Base-by-base conservation (phyloP, 2,329 filamentous ascomycete genomes). In the Cladophialophora chaetospira region DNA sequence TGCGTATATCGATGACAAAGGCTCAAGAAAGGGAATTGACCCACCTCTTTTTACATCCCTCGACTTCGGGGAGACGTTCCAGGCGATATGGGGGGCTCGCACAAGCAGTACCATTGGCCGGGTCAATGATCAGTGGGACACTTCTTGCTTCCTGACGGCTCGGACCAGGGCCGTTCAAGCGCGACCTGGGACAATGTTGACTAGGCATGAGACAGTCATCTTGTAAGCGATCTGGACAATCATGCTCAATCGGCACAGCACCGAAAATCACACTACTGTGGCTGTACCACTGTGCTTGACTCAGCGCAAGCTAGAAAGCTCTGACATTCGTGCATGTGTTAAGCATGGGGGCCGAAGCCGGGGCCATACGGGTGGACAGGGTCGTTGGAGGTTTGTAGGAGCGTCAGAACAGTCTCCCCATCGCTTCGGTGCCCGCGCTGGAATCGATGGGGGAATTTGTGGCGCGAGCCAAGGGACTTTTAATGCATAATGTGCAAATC, bases 391-490 rank as follows among this genome's bases (percentile, higher is more conserved):
- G 23, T 49, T 31, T 38, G 45, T 23, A 19, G 35, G 11, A 33
- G 11, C 21, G 15, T 49, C n/a, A 8, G 15, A 13, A 36, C 46
- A 26, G 10, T 5, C 31, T n/a, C 25, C 15, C n/a, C 15, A 49
- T 21, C 19, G 21, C 33, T 49, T 25, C 46, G 19, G 46, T n/a
- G 26, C 29, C 25, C 28, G 31, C 31, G 26, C 21, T 11, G 31
- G 25, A 38, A 26, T 49, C 46, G 35, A 49, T 26, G 25, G 11
- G 19, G 31, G 33, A 49, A 15, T 48, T 49, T 35, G 46, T 49
- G 46, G 46, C 29, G 46, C 46, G 19, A 10, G 31, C 21, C 19
- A 38, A 35, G 5, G 31, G 5, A 49, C 15, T 21, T 17, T 25
- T 38, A 29, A 23, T 17, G 4, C 31, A 21, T 19, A 23, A 49